Evolutionary conservation across 169 alveolate species (phyloP).

Genomic region (Plasmodium gonderi): DNA sequence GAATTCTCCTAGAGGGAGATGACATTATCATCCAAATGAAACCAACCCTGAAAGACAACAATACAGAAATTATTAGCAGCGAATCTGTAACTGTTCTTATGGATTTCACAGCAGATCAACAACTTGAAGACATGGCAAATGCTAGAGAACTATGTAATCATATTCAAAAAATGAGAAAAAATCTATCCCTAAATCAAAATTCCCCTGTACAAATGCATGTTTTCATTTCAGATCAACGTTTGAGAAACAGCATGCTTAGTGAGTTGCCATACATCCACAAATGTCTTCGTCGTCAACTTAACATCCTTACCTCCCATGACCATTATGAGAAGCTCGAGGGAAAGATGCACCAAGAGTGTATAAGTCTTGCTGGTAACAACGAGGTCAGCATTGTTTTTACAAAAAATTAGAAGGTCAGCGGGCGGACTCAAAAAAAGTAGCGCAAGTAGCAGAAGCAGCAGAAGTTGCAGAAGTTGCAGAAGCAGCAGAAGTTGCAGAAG

Average conservation of each 20-base stretch:
- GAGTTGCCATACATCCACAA: conserved; percentile 32
- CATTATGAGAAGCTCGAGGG: background rate
- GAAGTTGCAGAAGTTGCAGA: no score
- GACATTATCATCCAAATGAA: conserved; percentile 81
- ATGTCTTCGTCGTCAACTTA: conserved; percentile 23
- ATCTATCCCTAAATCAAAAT: conserved; percentile 36
- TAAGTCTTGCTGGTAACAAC: background rate
- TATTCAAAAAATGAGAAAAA: conserved; percentile 87
- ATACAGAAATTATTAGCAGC: conserved; percentile 80
- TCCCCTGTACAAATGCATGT: conserved; percentile 39
- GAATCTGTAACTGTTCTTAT: conserved; percentile 80
- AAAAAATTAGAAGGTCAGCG: background rate
- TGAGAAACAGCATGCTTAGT: conserved; percentile 12
- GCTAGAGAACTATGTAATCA: conserved; percentile 86
- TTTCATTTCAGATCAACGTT: background rate
- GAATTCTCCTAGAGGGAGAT: conserved; percentile 84
- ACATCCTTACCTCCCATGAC: background rate
- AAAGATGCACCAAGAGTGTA: conserved; percentile 25
- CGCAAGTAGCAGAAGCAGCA: no score
- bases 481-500: no score
- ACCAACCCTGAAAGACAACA: conserved; percentile 76
- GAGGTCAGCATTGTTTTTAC: conserved; percentile 38
- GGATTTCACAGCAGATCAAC: conserved; percentile 83
- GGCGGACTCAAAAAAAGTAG: no score
- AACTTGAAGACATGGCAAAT: conserved; percentile 79